A percentile compares a stretch with the other conserved stretches of the same genome.
These are phyloP conservation scores for Exutisphaerella laricina DNA, from an alignment of 2,329 filamentous ascomycete genomes.

Conservation along the genomic window DNA sequence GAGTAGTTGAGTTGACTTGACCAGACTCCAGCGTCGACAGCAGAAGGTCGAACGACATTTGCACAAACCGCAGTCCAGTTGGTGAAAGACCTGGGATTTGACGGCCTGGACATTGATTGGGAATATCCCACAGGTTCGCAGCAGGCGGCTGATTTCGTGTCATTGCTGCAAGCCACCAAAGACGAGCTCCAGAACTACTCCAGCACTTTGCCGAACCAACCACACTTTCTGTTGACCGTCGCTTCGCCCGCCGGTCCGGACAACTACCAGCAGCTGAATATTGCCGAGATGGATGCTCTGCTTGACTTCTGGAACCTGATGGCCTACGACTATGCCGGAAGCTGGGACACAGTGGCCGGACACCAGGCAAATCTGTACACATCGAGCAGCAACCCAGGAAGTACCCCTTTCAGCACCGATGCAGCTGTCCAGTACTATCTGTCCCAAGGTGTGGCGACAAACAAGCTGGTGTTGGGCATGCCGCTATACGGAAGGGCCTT, in stretches of 20 bases:
- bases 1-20: background rate
- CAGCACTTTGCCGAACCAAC: constrained; percentile 28
- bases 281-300: constrained; percentile 37
- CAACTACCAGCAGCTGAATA: constrained; percentile 41
- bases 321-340: constrained; percentile 60
- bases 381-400: constrained; percentile 50
- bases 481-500: constrained; percentile 88
- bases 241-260: constrained; percentile 40
- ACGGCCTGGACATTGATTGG: constrained; percentile 46
- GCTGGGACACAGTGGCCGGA: constrained; percentile 65
- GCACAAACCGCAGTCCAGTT: constrained; percentile 66
- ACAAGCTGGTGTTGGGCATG: constrained; percentile 84
- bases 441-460: constrained; percentile 50
- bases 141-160: constrained; percentile 38
- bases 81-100: constrained; percentile 73
- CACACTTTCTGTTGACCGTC: constrained; percentile 42
- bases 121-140: constrained; percentile 40
- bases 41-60: constrained; percentile 58
- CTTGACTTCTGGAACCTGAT: constrained; percentile 49
- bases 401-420: constrained; percentile 73
- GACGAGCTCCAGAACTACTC: constrained; percentile 39
- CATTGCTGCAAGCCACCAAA: constrained; percentile 36
- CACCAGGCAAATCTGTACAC: constrained; percentile 76
- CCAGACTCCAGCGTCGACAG: constrained; percentile 54
- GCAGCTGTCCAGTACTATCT: constrained; percentile 67